Evolutionary conservation across 2,329 filamentous ascomycete genomes (phyloP), one percentile per base, ranked within the genome.

Genomic region (Fusarium citri): DNA sequence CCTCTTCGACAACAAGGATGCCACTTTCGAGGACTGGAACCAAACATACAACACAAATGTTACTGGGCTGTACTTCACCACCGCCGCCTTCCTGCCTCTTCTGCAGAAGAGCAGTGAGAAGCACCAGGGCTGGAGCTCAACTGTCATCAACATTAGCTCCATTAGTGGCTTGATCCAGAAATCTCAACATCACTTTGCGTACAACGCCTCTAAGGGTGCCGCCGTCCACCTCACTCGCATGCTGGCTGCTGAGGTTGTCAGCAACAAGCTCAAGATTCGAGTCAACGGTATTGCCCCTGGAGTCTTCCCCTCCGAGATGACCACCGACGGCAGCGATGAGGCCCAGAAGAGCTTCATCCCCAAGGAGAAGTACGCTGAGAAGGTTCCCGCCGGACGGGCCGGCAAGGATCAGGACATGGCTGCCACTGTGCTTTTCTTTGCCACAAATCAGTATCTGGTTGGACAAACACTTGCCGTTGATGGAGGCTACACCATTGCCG

Each of bases 11-110:
- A 84, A 86, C 43, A 84, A 90, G 59, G 74, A 78, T 2, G 77
- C 80, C 5, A 87, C 82, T 0, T 84, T 92, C 59, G 88, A 92
- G 34, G 88, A 91, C 72, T 96, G 92, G 93, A 85, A 85, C n/a
- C 80, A 86, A 42, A 88, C 88, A 0, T 94, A 92, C 82, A 87
- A 88, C 62, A 93, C 92, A 22, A 94, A 97, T 69, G 92, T 94
- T 14, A 88, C 92, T 31, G 87, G 86, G 64, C 84, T 89, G 59
- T 92, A 88, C 81, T 92, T 90, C 69, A 83, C 87, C 51, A 89
- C 89, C 0, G 84, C 89, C 51, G 85, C 88, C 0, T 85, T 92
- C 46, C 85, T 89, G 2, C 88, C 89, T 0, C 81, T 91, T 6
- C 83, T 92, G 53, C 85, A 90, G 75, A 83, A 83, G 23, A 82